phyloP scores from a whole-genome alignment of 169 alveolate genomes.

The Eimeria acervulina region DNA sequence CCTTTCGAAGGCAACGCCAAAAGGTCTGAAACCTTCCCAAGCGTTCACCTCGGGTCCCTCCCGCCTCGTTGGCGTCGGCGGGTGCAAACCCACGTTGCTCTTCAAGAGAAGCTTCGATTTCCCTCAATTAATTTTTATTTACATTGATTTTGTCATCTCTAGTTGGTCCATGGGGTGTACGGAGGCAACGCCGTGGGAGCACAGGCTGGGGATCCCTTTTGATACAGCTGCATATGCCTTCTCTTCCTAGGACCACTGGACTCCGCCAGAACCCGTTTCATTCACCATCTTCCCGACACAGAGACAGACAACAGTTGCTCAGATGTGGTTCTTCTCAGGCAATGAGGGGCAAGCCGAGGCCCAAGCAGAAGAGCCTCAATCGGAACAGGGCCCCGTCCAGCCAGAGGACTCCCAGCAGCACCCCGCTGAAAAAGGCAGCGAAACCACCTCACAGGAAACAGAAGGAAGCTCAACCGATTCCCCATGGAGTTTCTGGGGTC shows the following conservation, averaged over 20 bases:
- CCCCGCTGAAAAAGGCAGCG: background rate
- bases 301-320: background rate
- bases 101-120: too few species aligned
- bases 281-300: background rate
- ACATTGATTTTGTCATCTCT: background rate
- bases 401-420: background rate
- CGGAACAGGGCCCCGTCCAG: background rate
- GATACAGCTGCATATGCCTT: background rate
- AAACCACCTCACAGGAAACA: background rate
- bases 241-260: background rate
- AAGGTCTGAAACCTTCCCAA: background rate
- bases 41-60: background rate
- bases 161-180: background rate
- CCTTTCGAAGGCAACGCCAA: background rate
- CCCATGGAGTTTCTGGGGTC: conserved; percentile 33
- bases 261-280: background rate
- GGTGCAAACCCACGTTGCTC: background rate
- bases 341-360: background rate
- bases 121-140: background rate
- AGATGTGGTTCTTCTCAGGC: conserved; percentile 42
- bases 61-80: background rate
- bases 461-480: background rate
- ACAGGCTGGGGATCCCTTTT: background rate
- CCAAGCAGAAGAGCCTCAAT: background rate
- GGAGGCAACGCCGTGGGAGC: background rate